Base-by-base conservation (phyloP, 306 rosid genomes). In the Sesbania bispinosa region DNA sequence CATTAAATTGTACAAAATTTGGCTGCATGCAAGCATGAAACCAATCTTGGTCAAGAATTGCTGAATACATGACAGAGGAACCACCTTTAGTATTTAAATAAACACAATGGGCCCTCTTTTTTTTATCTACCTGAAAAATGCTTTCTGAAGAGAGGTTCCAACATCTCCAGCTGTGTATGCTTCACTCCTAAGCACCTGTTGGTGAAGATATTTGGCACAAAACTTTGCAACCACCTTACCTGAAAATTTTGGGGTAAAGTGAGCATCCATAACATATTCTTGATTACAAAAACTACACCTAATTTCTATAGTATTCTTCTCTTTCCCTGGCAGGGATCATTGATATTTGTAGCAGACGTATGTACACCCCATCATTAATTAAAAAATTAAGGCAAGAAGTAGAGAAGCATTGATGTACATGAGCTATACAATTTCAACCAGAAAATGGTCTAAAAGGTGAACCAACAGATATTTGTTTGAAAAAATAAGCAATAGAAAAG, bases 181-280 rank as follows among this genome's bases (percentile, higher is more conserved):
- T 50, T 86, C 93, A 73, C 62, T 85, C 83, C 62, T 83, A 67
- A 90, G 87, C 77, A 93, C 84, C 77, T 93, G 96, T 48, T 78
- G 96, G 83, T 93, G 98, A 72, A 93, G 96, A 77, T 61, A 82
- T 86, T 92, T 92, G 1, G 96, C 91, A 77, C 98, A 90, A 76
- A 92, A 92, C 81, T 86, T 92, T 1, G 98, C 96, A 77, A 92
- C 98, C 53, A 87, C 98, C 85, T 86, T 92, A 78, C 96, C 98
- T 92, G 83, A 47, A 80, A 65, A 43, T 52, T 65, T 32, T 41
- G 48, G 65, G 62, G 75, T 65, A 59, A 46, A 39, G 63, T 78
- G 29, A 87, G 71, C 48, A 23, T 41, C 60, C 59, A 10, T 41
- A n/a, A 73, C 18, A 20, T 50, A 60, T 27, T 43, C 10, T 10